These are phyloP conservation scores for Perilla frutescens DNA, from an alignment of 257 asterid genomes.

Conservation along the genomic window DNA sequence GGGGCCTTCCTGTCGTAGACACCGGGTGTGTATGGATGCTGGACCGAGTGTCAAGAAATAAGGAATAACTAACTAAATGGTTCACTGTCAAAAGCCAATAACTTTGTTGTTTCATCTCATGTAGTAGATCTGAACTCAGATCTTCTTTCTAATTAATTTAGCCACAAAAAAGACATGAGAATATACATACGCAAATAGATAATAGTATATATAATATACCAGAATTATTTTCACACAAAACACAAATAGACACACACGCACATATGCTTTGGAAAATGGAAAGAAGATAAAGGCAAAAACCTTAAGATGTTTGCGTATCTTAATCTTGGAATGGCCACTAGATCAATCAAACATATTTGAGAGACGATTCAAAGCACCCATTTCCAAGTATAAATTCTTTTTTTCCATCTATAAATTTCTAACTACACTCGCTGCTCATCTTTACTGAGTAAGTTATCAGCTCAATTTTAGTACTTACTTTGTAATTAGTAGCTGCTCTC, in stretches of 20 bases:
- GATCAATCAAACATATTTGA: conserved; percentile 71
- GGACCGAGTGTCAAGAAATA: conserved; percentile 45
- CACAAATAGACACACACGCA: too few relatives aligned
- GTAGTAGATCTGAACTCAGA: neutral
- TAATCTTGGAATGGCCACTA: conserved; percentile 53
- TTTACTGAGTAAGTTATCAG: neutral
- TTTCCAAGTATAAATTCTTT: conserved; percentile 23
- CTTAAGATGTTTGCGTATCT: conserved; percentile 74
- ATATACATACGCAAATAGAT: too few relatives aligned
- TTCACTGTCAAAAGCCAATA: neutral
- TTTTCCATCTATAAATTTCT: neutral
- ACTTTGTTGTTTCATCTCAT: neutral
- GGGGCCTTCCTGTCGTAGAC: conserved; percentile 90
- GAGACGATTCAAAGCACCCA: conserved; percentile 80
- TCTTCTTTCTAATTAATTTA: neutral
- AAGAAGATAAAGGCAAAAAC: conserved; percentile 26
- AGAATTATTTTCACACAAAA: too few relatives aligned
- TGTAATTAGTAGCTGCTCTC: too few relatives aligned
- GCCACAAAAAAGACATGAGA: too few relatives aligned
- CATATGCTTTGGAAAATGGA: too few relatives aligned
- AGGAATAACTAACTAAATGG: too few relatives aligned
- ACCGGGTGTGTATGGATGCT: conserved; percentile 85
- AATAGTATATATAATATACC: too few relatives aligned
- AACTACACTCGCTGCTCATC: too few relatives aligned
- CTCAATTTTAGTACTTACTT: too few relatives aligned